Evolutionary conservation across 202 grass and related monocot species (phyloP).

Genomic region (Carex arenaria): DNA sequence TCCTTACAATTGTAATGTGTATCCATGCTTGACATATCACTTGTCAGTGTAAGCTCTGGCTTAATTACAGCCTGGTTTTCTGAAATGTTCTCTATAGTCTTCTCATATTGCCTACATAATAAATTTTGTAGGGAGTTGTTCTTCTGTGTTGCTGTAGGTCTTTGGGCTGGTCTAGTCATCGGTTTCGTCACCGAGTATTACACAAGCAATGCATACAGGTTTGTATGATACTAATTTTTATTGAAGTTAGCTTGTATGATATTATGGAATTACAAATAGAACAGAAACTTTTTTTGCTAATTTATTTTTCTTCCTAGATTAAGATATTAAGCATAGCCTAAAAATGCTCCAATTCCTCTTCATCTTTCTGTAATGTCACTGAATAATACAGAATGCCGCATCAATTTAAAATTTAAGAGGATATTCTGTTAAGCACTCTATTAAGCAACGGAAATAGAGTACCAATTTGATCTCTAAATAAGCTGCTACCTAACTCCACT

Average conservation of each 20-base stretch:
- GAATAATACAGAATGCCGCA: background rate
- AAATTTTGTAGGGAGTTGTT: conserved; percentile 60
- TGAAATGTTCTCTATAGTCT: background rate
- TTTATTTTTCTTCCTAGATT: background rate
- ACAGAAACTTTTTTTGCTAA: background rate
- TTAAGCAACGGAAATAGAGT: background rate
- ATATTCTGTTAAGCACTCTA: background rate
- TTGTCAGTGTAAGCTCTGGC: background rate
- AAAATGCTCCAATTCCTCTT: background rate
- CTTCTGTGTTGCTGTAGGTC: conserved; percentile 76
- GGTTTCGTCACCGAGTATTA: conserved; percentile 90
- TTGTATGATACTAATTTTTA: background rate
- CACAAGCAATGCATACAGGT: conserved; percentile 96
- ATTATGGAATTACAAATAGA: background rate
- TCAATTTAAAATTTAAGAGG: background rate
- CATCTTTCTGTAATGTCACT: conserved; percentile 15
- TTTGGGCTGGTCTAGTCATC: conserved; percentile 86
- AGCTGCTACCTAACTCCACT: background rate
- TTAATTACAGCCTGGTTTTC: conserved; percentile 12
- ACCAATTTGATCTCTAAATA: background rate
- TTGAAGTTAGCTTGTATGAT: background rate
- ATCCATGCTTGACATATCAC: background rate
- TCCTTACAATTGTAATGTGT: background rate
- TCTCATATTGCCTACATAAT: background rate
- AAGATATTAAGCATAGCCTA: background rate